These are phyloP conservation scores for Cryptococcus maquisensis DNA, from an alignment of 1,284 basidiomycete genomes.

Conservation along the genomic window DNA sequence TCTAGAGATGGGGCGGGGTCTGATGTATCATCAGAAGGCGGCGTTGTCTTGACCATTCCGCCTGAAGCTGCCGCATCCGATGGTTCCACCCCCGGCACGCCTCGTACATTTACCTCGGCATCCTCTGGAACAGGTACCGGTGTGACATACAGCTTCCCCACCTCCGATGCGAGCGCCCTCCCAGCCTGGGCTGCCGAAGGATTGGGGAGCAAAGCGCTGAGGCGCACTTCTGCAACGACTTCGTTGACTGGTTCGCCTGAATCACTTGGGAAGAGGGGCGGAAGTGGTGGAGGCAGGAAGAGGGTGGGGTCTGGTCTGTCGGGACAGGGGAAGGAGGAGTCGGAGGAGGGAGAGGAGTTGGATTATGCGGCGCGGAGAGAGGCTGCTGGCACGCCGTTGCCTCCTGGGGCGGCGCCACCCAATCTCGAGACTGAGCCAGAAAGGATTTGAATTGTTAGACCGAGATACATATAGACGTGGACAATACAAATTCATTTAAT, in stretches of 20 bases:
- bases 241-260: background rate
- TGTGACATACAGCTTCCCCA: slow-evolving; percentile 29
- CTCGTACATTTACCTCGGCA: slow-evolving; percentile 7
- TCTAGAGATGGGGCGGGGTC: too few relatives aligned
- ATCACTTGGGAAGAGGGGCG: background rate
- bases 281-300: background rate
- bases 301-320: background rate
- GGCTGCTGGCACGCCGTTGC: slow-evolving; percentile 16
- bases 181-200: slow-evolving; percentile 27
- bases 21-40: slow-evolving; percentile 1
- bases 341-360: background rate
- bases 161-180: slow-evolving; percentile 1
- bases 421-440: slow-evolving; percentile 23
- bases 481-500: too few relatives aligned
- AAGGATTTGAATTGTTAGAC: slow-evolving; percentile 2
- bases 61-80: background rate
- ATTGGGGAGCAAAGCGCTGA: slow-evolving; percentile 9
- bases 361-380: background rate
- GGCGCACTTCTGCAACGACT: background rate
- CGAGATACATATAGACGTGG: too few relatives aligned
- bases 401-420: slow-evolving; percentile 31
- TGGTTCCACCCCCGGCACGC: slow-evolving; percentile 3
- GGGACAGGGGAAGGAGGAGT: background rate
- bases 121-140: slow-evolving; percentile 10
- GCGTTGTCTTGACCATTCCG: too few relatives aligned